A percentile compares a stretch with the other conserved stretches of the same genome.
Evolutionary conservation across 495 filamentous ascomycete species (phyloP).

Genomic region (Trichocladium uniseriatum): DNA sequence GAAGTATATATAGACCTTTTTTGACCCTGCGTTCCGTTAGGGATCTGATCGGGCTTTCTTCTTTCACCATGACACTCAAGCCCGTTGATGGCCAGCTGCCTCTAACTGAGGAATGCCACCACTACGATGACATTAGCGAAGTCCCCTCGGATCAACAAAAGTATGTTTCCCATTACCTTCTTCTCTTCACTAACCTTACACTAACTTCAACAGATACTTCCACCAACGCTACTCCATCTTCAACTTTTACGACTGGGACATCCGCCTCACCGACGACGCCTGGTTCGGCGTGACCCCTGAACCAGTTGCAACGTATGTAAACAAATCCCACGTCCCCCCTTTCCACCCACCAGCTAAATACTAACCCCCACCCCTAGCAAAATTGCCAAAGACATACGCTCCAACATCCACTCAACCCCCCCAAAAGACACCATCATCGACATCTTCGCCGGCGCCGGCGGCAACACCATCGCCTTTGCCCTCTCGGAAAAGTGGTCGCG

Average conservation of each 20-base stretch:
- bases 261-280: conserved; percentile 82
- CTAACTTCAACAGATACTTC: conserved; percentile 59
- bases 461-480: conserved; percentile 93
- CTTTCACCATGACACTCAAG: conserved; percentile 7
- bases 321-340: conserved; percentile 2
- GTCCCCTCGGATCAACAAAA: conserved; percentile 40
- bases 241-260: conserved; percentile 67
- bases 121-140: conserved; percentile 52
- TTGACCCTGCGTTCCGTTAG: neutral
- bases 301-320: conserved; percentile 65
- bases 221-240: conserved; percentile 78
- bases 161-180: neutral
- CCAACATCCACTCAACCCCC: conserved; percentile 21
- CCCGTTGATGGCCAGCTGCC: conserved; percentile 25
- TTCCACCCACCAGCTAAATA: neutral
- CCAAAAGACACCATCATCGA: conserved; percentile 60
- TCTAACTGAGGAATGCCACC: conserved; percentile 48
- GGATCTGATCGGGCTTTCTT: neutral
- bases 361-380: conserved; percentile 40
- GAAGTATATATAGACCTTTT: neutral
- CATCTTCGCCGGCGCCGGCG: conserved; percentile 82
- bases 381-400: conserved; percentile 65
- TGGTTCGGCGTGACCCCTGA: conserved; percentile 98
- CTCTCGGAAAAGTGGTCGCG: conserved; percentile 62
- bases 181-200: neutral